Conservation (phyloP, 1,284 basidiomycete genomes). For the Sphagnurus paluster region DNA sequence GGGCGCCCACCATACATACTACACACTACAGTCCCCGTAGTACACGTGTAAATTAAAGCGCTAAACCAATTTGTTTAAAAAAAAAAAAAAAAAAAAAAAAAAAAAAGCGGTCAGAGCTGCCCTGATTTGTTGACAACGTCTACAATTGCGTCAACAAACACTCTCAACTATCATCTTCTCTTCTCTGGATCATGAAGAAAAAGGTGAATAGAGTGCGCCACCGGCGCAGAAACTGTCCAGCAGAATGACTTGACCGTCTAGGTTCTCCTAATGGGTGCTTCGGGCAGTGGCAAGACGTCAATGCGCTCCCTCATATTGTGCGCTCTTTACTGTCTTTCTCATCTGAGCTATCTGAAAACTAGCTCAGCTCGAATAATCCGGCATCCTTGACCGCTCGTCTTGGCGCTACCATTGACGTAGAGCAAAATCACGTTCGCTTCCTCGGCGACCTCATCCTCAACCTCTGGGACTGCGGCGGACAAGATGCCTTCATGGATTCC, state of each 20-base stretch:
- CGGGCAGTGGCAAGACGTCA: constrained; percentile 89
- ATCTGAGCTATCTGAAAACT: constrained; percentile 13
- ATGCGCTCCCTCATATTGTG: constrained; percentile 99
- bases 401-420: constrained; percentile 96
- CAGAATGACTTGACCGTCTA: constrained; percentile 29
- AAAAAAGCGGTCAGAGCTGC: constrained; percentile 3
- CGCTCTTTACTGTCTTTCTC: constrained; percentile 32
- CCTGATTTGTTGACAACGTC: constrained; percentile 12
- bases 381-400: constrained; percentile 89
- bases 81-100: no score
- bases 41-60: no score
- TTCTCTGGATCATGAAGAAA: constrained; percentile 48
- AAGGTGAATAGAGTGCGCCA: constrained; percentile 37
- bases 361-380: constrained; percentile 85
- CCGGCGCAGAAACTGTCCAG: constrained; percentile 19
- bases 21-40: neutral
- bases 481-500: constrained; percentile 96
- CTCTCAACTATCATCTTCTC: constrained; percentile 13
- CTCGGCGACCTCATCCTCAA: constrained; percentile 92
- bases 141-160: constrained; percentile 12
- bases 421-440: constrained; percentile 96
- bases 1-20: neutral
- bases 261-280: constrained; percentile 95
- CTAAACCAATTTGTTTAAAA: no score
- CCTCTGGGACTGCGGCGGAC: constrained; percentile 98